Conservation (phyloP, 2,329 filamentous ascomycete species). For the Microdochium trichocladiopsis region DNA sequence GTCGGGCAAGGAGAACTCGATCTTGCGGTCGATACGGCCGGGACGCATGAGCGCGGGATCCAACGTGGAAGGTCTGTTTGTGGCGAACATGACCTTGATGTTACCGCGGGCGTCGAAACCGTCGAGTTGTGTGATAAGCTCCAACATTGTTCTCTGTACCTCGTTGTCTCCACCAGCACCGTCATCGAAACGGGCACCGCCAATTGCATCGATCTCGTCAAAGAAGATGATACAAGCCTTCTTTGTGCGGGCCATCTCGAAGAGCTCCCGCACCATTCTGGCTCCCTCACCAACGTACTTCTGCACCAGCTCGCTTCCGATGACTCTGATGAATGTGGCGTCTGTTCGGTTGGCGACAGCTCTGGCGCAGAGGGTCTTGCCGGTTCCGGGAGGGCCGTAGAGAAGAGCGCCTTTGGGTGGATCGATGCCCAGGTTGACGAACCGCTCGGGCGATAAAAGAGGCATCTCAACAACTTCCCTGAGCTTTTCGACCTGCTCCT, state of each 20-base stretch:
- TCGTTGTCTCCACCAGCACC: conserved; percentile 96
- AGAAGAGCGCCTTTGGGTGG: conserved; percentile 95
- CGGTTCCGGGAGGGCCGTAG: conserved; percentile 96
- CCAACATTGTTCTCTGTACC: conserved; percentile 96
- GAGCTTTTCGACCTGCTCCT: conserved; percentile 99
- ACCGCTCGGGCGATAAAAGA: conserved; percentile 88
- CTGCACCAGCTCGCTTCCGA: conserved; percentile 94
- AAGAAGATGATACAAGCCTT: conserved; percentile 99
- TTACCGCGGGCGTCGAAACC: conserved; percentile 95
- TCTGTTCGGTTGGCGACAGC: conserved; percentile 97
- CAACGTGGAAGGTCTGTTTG: conserved; percentile 89
- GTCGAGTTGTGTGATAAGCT: conserved; percentile 93
- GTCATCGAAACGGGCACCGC: conserved; percentile 92
- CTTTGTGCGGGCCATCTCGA: conserved; percentile 99
- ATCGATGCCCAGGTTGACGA: conserved; percentile 98
- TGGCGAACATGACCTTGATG: conserved; percentile 99
- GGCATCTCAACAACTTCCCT: conserved; percentile 99
- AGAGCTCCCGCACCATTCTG: conserved; percentile 95
- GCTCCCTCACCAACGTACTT: conserved; percentile 99
- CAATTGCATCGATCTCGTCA: conserved; percentile 95
- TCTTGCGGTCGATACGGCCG: conserved; percentile 96
- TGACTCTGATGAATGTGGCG: conserved; percentile 97
- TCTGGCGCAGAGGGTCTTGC: conserved; percentile 95
- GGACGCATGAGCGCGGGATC: conserved; percentile 97
- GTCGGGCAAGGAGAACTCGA: conserved; percentile 95